phyloP scores from a whole-genome alignment of 345 rosid genomes.

The Geranium brycei region DNA sequence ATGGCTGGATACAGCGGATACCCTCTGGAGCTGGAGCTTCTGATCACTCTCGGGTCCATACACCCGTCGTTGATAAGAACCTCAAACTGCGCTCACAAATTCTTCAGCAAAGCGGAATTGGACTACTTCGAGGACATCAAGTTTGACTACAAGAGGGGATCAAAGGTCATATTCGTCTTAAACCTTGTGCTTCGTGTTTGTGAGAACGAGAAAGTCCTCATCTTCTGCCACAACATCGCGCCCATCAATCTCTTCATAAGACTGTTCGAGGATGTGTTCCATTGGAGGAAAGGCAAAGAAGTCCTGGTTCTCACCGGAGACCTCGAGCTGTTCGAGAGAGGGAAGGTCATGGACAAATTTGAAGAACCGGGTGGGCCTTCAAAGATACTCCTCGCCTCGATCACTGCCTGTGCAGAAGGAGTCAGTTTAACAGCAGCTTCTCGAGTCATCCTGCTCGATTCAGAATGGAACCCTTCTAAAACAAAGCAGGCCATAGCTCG shows the following conservation, averaged over 20 bases:
- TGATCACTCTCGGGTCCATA: constrained; percentile 75
- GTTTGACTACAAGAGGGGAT: constrained; percentile 50
- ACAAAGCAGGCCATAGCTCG: constrained; percentile 92
- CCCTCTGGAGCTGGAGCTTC: constrained; percentile 72
- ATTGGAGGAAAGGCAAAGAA: constrained; percentile 72
- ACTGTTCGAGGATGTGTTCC: constrained; percentile 53
- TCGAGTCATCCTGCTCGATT: constrained; percentile 61
- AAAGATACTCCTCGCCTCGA: constrained; percentile 64
- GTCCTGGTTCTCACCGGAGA: constrained; percentile 69
- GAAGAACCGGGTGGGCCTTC: constrained; percentile 61
- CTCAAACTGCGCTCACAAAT: constrained; percentile 50
- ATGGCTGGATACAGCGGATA: constrained; percentile 55
- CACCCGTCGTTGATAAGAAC: constrained; percentile 75
- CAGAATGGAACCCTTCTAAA: constrained; percentile 94
- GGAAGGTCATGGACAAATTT: constrained; percentile 67
- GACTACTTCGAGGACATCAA: constrained; percentile 39
- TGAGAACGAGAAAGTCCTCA: constrained; percentile 57
- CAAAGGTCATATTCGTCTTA: constrained; percentile 83
- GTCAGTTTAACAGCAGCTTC: constrained; percentile 94
- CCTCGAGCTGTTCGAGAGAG: constrained; percentile 75
- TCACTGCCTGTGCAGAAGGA: constrained; percentile 93
- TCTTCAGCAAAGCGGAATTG: constrained; percentile 38
- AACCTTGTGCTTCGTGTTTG: constrained; percentile 69
- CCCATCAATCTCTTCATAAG: constrained; percentile 58
- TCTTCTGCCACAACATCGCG: constrained; percentile 91